These are phyloP conservation scores for Lenwebbia sp. DNA, from an alignment of 345 rosid genomes.

Conservation along the genomic window DNA sequence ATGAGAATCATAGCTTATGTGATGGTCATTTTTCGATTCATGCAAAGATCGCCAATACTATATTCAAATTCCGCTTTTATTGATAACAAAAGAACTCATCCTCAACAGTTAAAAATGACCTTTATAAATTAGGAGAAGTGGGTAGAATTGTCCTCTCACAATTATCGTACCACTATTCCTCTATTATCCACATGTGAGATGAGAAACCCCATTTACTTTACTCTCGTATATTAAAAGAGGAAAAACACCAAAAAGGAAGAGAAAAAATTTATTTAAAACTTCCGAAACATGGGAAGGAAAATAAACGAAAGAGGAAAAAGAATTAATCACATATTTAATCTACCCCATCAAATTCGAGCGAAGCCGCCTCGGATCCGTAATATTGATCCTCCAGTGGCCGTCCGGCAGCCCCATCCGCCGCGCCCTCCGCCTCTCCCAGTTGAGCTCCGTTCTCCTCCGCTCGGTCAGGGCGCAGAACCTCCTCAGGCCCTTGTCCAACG, in stretches of 20 bases:
- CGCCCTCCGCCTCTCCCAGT: conserved; percentile 67
- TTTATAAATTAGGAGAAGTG: neutral
- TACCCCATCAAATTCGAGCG: neutral
- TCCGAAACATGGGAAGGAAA: neutral
- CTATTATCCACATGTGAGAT: neutral
- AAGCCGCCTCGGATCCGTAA: conserved; percentile 62
- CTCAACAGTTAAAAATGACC: neutral
- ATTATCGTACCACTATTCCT: neutral
- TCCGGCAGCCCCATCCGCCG: conserved; percentile 30
- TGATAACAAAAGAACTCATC: neutral
- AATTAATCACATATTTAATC: neutral
- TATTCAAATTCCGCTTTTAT: neutral
- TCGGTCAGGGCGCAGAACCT: conserved; percentile 59
- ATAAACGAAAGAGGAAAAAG: neutral
- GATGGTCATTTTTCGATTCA: neutral
- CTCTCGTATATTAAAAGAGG: neutral
- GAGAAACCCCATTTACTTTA: neutral
- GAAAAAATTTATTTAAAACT: neutral
- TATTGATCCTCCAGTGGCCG: conserved; percentile 64
- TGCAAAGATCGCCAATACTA: neutral
- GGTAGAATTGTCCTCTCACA: neutral
- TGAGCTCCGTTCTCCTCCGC: conserved; percentile 52
- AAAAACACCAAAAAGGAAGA: neutral
- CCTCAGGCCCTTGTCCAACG: conserved; percentile 51
- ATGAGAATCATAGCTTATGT: neutral